These are phyloP conservation scores for Delitschia confertaspora DNA, from an alignment of 495 filamentous ascomycete species.

Conservation along the genomic window DNA sequence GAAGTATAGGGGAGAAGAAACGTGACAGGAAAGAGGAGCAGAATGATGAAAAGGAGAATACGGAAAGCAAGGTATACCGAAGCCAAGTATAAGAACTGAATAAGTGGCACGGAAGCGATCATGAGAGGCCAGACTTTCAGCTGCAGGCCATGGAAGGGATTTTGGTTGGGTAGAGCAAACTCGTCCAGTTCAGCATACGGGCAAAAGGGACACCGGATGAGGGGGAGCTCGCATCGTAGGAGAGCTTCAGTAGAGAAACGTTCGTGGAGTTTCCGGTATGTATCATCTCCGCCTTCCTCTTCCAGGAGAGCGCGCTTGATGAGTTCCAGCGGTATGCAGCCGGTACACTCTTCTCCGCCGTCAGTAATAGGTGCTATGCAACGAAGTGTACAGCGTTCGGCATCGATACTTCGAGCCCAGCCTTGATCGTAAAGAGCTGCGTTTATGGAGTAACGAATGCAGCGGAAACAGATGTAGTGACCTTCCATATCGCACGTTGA, in stretches of 20 bases:
- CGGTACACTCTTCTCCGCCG: slow-evolving; percentile 49
- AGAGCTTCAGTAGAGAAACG: slow-evolving; percentile 65
- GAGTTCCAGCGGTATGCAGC: slow-evolving; percentile 56
- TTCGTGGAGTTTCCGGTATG: slow-evolving; percentile 63
- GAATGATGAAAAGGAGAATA: slow-evolving; percentile 42
- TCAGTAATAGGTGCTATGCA: slow-evolving; percentile 64
- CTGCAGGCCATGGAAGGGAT: slow-evolving; percentile 36
- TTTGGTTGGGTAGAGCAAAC: slow-evolving; percentile 43
- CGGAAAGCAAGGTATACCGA: slow-evolving; percentile 38
- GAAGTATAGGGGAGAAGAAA: slow-evolving; percentile 36
- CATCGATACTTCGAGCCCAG: slow-evolving; percentile 71
- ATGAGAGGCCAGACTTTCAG: slow-evolving; percentile 8
- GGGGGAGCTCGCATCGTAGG: slow-evolving; percentile 58
- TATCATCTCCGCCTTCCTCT: slow-evolving; percentile 58
- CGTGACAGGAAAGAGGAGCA: slow-evolving; percentile 29
- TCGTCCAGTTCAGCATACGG: slow-evolving; percentile 82
- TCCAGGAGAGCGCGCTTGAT: slow-evolving; percentile 63
- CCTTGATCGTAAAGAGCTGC: slow-evolving; percentile 91
- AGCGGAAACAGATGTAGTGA: slow-evolving; percentile 81
- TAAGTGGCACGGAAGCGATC: slow-evolving; percentile 11
- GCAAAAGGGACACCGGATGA: slow-evolving; percentile 86
- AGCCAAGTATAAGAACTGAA: slow-evolving; percentile 35
- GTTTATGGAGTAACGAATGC: slow-evolving; percentile 65
- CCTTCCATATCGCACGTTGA: slow-evolving; percentile 58
- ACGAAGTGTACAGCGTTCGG: slow-evolving; percentile 58